Base-by-base conservation (phyloP, 1,284 basidiomycete species). In the Chalciporus sp. region DNA sequence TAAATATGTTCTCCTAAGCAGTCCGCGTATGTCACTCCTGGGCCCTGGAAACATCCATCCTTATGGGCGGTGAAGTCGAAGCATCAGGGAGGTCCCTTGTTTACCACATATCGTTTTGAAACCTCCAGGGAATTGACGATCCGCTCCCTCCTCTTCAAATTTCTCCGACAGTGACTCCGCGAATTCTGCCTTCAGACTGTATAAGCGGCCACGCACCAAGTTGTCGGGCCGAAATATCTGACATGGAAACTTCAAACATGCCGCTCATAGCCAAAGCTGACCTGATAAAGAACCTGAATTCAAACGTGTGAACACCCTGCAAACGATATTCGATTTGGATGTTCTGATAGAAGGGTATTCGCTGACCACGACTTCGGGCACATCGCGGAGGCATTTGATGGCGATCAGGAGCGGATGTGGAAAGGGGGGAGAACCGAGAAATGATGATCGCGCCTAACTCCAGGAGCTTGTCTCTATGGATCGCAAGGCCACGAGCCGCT, bases 101-200 rank as follows among this genome's bases (percentile, higher is more conserved):
- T 33, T 37, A 14, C 29, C 8, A 10, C 10, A 17, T 39, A 47
- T 35, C 20, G 14, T 8, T 37, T 17, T 7, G 11, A 16, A 9
- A 17, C 23, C 23, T 33, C 40, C 20, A 43, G 26, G 51, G 33
- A 51, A 42, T 58, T 61, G 50, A 46, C 48, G 58, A 55, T 64
- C 54, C 35, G 61, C 60, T 48, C 9, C 2, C 11, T n/a, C 17
- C 7, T 5, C 4, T 20, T 19, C 17, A 12, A 9, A 37, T 14
- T 14, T 31, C 12, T 14, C 23, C 23, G 23, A 19, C 48, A 41
- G 47, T 23, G 23, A 23, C 23, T 51, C 26, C 53, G 39, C 40
- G 17, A 37, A 37, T n/a, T 7, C 16, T 1, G n/a, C 35, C 8
- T 37, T 37, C 9, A 50, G 14, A 40, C 7, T 3, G 27, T 28